Evolutionary conservation across 106 monocot species (phyloP), one percentile per base, ranked within the genome.

Genomic region (Vanilla planifolia): DNA sequence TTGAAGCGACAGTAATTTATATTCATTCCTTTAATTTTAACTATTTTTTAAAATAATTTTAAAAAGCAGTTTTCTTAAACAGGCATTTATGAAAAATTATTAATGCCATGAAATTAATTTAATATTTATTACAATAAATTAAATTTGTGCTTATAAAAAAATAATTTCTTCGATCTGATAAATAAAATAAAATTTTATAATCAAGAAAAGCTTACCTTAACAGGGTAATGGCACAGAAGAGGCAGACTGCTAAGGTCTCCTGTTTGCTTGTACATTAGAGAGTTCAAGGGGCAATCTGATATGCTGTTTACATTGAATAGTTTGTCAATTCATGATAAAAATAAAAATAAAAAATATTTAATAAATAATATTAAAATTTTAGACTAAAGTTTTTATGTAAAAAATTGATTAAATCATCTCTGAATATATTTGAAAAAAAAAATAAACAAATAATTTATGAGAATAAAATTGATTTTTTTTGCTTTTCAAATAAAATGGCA

Each of bases 221-320:
- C 89, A 66, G 89, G 89, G 59, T 90, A 90, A 60, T 90, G 81
- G 73, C 89, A 90, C 23, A 89, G 81, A 64, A 90, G 81, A 64
- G 85, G 85, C 20, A 90, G 68, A 5, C 29, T 45, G 33, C 76
- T 82, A 4, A 82, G 45, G 46, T 90, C 90, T 45, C 90, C 90
- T 0, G 90, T 90, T 63, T 85, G 63, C 21, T 48, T 27, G 28
- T 90, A 90, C 9, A 72, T 52, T n/a, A 61, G 11, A 0, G 61
- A 37, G 60, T 59, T 74, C 44, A 76, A 51, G 7, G 79, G 80
- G 40, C 90, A 90, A 51, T 59, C 64, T 7, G 52, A 40, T 2
- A 67, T 67, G 44, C 85, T 82, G 82, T n/a, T 6, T 10, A 5
- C 37, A 37, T 6, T 37, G 4, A 8, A 7, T 2, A 33, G n/a